These are phyloP conservation scores for Cladosporium sphaerospermum DNA, from an alignment of 2,329 filamentous ascomycete genomes.

Conservation along the genomic window DNA sequence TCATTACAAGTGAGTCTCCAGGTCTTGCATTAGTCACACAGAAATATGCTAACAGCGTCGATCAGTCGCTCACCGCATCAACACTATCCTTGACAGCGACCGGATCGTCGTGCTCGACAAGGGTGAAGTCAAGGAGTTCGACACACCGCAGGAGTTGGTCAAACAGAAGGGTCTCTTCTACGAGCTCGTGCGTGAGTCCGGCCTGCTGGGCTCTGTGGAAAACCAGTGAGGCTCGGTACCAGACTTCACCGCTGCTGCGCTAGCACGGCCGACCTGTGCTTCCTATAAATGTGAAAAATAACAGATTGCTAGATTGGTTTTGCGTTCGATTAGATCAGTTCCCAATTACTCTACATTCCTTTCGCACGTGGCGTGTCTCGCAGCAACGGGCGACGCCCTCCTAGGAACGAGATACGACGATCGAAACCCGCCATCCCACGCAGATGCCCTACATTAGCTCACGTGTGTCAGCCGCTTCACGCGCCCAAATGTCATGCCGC, in stretches of 20 bases:
- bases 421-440: no score
- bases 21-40: not conserved
- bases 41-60: not conserved
- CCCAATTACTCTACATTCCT: no score
- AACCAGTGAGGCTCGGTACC: constrained; percentile 3
- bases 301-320: constrained; percentile 1
- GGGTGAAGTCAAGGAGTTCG: constrained; percentile 87
- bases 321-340: not conserved
- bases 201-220: constrained; percentile 51
- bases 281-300: not conserved
- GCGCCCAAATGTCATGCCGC: no score
- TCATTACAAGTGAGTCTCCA: constrained; percentile 65
- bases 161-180: constrained; percentile 75
- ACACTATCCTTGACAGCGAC: constrained; percentile 86
- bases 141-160: constrained; percentile 73
- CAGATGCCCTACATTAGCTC: no score
- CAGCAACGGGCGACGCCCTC: no score
- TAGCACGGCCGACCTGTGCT: constrained; percentile 2
- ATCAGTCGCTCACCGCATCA: constrained; percentile 81
- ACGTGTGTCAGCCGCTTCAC: no score
- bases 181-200: constrained; percentile 84
- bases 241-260: not conserved
- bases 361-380: no score
- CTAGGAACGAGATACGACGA: no score
- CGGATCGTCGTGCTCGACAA: constrained; percentile 89